Conservation (phyloP, 2,329 filamentous ascomycete genomes). For the Alternaria longipes region DNA sequence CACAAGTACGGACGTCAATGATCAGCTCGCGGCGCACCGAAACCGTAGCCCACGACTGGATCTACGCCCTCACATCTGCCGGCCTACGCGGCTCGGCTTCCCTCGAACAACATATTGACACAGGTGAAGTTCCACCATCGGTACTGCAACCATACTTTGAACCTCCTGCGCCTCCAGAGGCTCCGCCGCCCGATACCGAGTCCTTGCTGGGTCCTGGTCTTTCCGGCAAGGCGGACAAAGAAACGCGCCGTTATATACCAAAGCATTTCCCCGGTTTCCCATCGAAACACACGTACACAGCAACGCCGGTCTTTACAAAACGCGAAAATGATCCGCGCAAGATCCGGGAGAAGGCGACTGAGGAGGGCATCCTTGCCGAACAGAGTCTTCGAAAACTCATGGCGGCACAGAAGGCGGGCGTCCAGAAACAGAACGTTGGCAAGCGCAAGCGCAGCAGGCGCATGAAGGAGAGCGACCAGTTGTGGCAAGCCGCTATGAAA, state of each 20-base stretch:
- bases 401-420: slow-evolving; percentile 58
- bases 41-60: slow-evolving; percentile 68
- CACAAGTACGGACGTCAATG: slow-evolving; percentile 67
- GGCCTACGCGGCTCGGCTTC: slow-evolving; percentile 53
- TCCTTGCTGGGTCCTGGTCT: slow-evolving; percentile 63
- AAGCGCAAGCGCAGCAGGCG: slow-evolving; percentile 53
- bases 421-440: slow-evolving; percentile 45
- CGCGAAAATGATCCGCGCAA: slow-evolving; percentile 68
- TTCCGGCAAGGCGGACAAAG: slow-evolving; percentile 57
- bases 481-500: slow-evolving; percentile 66
- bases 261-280: slow-evolving; percentile 69
- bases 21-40: slow-evolving; percentile 62
- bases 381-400: slow-evolving; percentile 70
- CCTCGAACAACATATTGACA: slow-evolving; percentile 53
- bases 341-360: slow-evolving; percentile 69
- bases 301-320: slow-evolving; percentile 66
- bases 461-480: slow-evolving; percentile 56
- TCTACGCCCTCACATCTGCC: slow-evolving; percentile 58
- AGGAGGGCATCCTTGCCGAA: slow-evolving; percentile 72
- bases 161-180: slow-evolving; percentile 52
- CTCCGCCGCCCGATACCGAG: slow-evolving; percentile 55
- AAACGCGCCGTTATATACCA: slow-evolving; percentile 64
- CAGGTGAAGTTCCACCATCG: slow-evolving; percentile 48
- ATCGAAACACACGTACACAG: slow-evolving; percentile 70
- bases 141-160: slow-evolving; percentile 54